Base-by-base conservation (phyloP, 345 rosid species). In the Rhizophora apiculata region DNA sequence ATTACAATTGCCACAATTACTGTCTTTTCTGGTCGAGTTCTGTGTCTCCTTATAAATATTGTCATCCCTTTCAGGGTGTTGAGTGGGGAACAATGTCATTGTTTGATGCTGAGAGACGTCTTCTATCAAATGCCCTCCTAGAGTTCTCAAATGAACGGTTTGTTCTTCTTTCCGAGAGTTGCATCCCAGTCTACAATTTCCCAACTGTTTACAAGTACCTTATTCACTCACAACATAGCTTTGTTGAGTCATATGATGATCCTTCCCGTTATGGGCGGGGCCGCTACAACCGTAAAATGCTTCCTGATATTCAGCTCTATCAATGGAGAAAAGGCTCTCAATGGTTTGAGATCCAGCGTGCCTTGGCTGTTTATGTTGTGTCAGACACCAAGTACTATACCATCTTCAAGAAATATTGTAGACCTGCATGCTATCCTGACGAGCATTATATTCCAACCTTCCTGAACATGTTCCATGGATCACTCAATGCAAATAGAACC, bases 271-370 rank as follows among this genome's bases (percentile, higher is more conserved):
- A 93, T 63, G 96, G 91, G 0, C 94, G 98, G 53, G 98, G 98
- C 15, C 93, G 98, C 62, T 93, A 89, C 85, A 91, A 72, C 82
- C 88, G 88, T 53, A 81, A 75, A 77, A 93, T 93, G 98, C 91
- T 82, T 66, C 98, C 98, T 0, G 72, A 88, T 71, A 89, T 93
- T 56, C 78, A 74, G 65, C 90, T 91, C 78, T 79, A 83, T 70
- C 94, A 93, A 8, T 93, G 98, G 96, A 84, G 98, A 65, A 88
- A 93, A 76, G 98, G 96, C 21, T 93, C 96, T 52, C 98, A 93
- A 56, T 93, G 98, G 98, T 91, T 93, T 30, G 98, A 93, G 82
- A 85, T 89, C 62, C 83, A 85, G 37, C 93, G 97, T 4, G 65
- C 77, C 46, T 61, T 91, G 67, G 98, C 98, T 20, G 68, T 84